Evolutionary conservation across 306 rosid genomes (phyloP), one percentile per base, ranked within the genome.

Genomic region (Dicorynia guianensis): DNA sequence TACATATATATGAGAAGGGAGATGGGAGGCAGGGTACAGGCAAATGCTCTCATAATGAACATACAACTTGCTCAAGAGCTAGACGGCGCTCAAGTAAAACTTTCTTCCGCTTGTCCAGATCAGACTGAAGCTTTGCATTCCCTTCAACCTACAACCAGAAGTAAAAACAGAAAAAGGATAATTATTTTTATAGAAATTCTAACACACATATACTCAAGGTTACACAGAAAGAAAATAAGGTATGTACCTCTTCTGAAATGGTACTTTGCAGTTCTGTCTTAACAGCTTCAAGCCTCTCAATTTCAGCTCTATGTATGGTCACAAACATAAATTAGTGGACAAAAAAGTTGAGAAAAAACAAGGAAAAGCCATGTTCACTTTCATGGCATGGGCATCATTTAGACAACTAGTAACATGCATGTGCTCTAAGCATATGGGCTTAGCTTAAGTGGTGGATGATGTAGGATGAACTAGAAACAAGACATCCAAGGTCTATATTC

Each of bases 61-160:
- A 47, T 87, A 96, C 99, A 68, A 92, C 98, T 81, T 89, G 91
- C 87, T 88, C 89, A 12, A 96, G 99, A 77, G 87, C 89, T 60
- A 76, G 76, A 50, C 87, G 99, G 77, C 84, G 98, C 79, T 85
- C 93, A 18, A 52, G 84, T 84, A 92, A 71, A 79, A 62, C 82
- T 69, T 67, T 76, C 93, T 89, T 92, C 76, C 76, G 77, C 38
- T 60, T 83, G 65, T 87, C 89, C 64, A 84, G 79, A 75, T 82
- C 73, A 12, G 80, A 65, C 77, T 81, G 90, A 77, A 92, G 79
- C 81, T 75, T 78, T 56, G 48, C 86, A 79, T 90, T 95, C 76
- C 74, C 88, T 75, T 85, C 68, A 59, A 69, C 91, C 99, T 96
- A 81, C 69, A 80, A 69, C 30, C 55, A 61, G 35, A 70, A 57